phyloP scores from a whole-genome alignment of 2,329 filamentous ascomycete genomes.

The Cercospora canescens region DNA sequence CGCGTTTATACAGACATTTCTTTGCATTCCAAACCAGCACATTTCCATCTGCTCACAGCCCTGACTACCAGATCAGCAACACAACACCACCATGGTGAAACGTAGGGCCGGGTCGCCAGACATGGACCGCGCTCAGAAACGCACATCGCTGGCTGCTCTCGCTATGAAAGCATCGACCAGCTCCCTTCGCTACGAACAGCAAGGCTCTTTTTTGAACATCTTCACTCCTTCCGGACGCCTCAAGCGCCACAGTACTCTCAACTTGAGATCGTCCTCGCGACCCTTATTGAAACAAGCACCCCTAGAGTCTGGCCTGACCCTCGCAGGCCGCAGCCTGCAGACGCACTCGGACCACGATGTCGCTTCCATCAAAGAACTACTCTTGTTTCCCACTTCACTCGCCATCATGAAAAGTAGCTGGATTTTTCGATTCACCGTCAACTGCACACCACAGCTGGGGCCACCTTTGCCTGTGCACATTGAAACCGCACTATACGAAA shows the following conservation, averaged over 20 bases:
- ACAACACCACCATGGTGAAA: slow-evolving; percentile 12
- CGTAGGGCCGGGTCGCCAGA: slow-evolving; percentile 10
- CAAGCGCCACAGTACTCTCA: slow-evolving; percentile 15
- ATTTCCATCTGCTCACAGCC: neutral
- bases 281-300: slow-evolving; percentile 13
- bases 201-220: slow-evolving; percentile 17
- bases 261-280: slow-evolving; percentile 8
- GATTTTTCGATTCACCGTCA: slow-evolving; percentile 25
- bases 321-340: slow-evolving; percentile 16
- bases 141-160: slow-evolving; percentile 17
- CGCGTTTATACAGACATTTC: neutral
- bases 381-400: slow-evolving; percentile 23
- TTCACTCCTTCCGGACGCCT: slow-evolving; percentile 14
- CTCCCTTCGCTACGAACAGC: slow-evolving; percentile 19
- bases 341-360: slow-evolving; percentile 20
- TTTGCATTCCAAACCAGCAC: neutral
- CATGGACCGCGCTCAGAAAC: slow-evolving; percentile 12
- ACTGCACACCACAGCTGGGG: slow-evolving; percentile 25
- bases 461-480: slow-evolving; percentile 18
- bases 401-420: slow-evolving; percentile 22
- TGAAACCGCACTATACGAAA: slow-evolving; percentile 21
- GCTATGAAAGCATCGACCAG: slow-evolving; percentile 17
- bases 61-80: neutral
- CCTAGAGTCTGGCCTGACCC: slow-evolving; percentile 22
- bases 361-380: slow-evolving; percentile 21